Evolutionary conservation across 441 rosid species (phyloP).

Genomic region (Euphorbia corollata): DNA sequence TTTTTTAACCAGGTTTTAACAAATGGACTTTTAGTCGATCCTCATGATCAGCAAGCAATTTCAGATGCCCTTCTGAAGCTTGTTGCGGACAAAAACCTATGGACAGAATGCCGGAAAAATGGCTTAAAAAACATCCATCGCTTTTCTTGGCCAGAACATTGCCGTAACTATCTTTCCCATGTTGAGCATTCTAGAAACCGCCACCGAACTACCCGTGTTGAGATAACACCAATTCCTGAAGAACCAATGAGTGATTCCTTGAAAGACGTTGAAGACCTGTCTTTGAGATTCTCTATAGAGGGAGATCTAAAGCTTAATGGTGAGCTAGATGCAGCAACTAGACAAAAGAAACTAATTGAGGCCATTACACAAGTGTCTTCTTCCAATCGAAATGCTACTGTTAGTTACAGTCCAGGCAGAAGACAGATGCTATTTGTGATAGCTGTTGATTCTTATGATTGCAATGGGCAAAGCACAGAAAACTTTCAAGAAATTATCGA

Average conservation of each 20-base stretch:
- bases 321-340: conserved; percentile 58
- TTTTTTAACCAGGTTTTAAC: conserved; percentile 41
- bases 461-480: conserved; percentile 36
- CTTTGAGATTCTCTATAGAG: conserved; percentile 69
- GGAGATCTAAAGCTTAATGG: conserved; percentile 64
- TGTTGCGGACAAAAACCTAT: conserved; percentile 49
- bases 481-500: conserved; percentile 43
- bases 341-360: conserved; percentile 71
- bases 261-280: conserved; percentile 65
- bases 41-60: conserved; percentile 56
- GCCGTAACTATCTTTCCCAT: conserved; percentile 73
- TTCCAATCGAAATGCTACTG: conserved; percentile 32
- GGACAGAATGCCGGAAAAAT: conserved; percentile 55
- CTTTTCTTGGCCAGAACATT: conserved; percentile 68
- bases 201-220: conserved; percentile 59
- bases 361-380: conserved; percentile 53
- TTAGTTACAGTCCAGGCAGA: conserved; percentile 57
- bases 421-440: conserved; percentile 70
- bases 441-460: conserved; percentile 53
- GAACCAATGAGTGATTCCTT: conserved; percentile 87
- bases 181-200: conserved; percentile 73
- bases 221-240: conserved; percentile 59
- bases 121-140: conserved; percentile 52
- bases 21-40: conserved; percentile 59
- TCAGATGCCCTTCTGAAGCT: conserved; percentile 64